Conservation (phyloP, 176 grass and related monocot genomes). For the Pharus latifolius region DNA sequence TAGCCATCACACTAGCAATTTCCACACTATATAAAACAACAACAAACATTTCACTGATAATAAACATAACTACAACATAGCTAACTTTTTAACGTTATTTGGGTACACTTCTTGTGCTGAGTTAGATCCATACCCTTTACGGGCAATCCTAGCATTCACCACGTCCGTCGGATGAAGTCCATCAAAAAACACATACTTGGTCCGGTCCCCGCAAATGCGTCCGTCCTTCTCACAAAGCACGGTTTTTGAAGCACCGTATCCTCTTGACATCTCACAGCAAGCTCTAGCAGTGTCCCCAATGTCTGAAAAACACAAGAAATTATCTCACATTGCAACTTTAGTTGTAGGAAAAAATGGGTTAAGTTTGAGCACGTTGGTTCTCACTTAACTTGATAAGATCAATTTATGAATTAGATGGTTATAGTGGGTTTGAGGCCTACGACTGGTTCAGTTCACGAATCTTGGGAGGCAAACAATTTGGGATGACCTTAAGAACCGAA, state of each 20-base stretch:
- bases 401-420: too few relatives aligned
- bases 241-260: not conserved
- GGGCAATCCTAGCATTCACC: constrained; percentile 43
- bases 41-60: not conserved
- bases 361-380: too few relatives aligned
- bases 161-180: constrained; percentile 62
- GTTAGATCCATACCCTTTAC: constrained; percentile 22
- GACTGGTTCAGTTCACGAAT: too few relatives aligned
- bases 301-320: not conserved
- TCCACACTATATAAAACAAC: not conserved
- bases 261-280: constrained; percentile 30
- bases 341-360: too few relatives aligned
- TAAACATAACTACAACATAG: not conserved
- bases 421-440: too few relatives aligned
- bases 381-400: too few relatives aligned
- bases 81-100: constrained; percentile 37
- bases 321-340: not conserved
- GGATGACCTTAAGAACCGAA: too few relatives aligned
- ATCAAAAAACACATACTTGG: constrained; percentile 52
- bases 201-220: constrained; percentile 33
- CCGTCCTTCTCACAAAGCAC: constrained; percentile 37
- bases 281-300: constrained; percentile 24
- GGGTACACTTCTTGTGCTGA: constrained; percentile 32
- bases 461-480: too few relatives aligned
- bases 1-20: not conserved